Evolutionary conservation across 192 early-diverging fungal species (phyloP), one percentile per base, ranked within the genome.

Genomic region (Haplosporangium gracile): DNA sequence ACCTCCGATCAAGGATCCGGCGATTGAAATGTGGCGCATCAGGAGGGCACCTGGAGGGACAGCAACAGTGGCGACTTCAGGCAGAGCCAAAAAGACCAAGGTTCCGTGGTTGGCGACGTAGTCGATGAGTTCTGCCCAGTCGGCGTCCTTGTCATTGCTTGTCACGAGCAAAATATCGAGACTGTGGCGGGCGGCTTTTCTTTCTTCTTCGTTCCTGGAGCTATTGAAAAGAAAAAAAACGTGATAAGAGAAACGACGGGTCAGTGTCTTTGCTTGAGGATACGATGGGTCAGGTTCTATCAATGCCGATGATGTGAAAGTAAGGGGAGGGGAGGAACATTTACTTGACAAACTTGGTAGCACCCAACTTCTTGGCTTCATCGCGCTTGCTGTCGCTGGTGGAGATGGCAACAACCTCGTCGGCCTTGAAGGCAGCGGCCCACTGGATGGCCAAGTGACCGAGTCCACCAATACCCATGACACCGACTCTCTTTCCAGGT

Each of bases 361-460:
- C 95, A 15, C 95, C 94, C 13, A 95, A 91, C 60, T 89, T 79
- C 22, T 79, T 79, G 42, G 92, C 85, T 78, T 94, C 89, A 38
- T 92, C 89, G 51, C 88, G 85, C 89, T 95, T 95, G 79, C 47
- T 89, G 29, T 75, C 72, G 39, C 83, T 82, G 57, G 90, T 89
- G 63, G 94, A 94, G 36, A 95, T 90, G 8, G 92, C 93, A 32
- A 90, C 74, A 5, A 94, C 91, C 10, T 92, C 79, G 45, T 91
- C 89, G 53, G 86, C 88, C n/a, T 91, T 88, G 36, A 91, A 82
- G 2, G 91, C 92, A 24, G 69, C 57, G n/a, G 93, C 93, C 82
- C 90, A 95, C 86, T 95, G 94, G 39, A 95, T 87, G 38, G 80
- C 95, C 75, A 95, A 86, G 74, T 95, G 94, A 18, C 94, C 94